phyloP scores from a whole-genome alignment of 257 asterid genomes.

The Nyctanthes arbortristis region DNA sequence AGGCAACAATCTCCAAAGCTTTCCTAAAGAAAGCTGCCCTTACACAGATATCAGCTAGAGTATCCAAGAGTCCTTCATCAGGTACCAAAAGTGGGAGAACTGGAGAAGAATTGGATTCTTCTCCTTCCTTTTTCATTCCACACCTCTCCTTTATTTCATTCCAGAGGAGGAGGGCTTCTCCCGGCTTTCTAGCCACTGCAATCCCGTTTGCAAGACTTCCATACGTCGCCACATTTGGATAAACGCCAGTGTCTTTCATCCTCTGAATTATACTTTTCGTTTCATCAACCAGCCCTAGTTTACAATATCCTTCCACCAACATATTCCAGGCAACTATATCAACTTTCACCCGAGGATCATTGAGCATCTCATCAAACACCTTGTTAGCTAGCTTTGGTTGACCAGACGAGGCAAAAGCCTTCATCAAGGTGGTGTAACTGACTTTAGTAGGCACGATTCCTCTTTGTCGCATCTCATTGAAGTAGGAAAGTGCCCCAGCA shows the following conservation, averaged over 20 bases:
- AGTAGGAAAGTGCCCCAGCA: conserved; percentile 79
- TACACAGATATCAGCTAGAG: conserved; percentile 90
- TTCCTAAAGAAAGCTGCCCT: conserved; percentile 91
- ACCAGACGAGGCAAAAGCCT: conserved; percentile 83
- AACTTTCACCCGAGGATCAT: conserved; percentile 82
- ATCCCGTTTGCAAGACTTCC: conserved; percentile 94
- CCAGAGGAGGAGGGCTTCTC: conserved; percentile 95
- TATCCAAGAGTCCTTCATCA: conserved; percentile 86
- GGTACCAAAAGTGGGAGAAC: conserved; percentile 57
- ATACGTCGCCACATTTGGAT: conserved; percentile 79
- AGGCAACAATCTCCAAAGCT: conserved; percentile 89
- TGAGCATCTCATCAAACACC: conserved; percentile 91
- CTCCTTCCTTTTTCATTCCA: conserved; percentile 37
- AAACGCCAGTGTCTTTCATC: conserved; percentile 71
- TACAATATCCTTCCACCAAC: conserved; percentile 87
- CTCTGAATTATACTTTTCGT: conserved; percentile 60
- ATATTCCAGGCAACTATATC: conserved; percentile 96
- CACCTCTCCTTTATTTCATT: conserved; percentile 86
- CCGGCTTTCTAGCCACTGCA: conserved; percentile 85
- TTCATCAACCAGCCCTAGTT: conserved; percentile 70
- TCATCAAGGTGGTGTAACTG: conserved; percentile 95
- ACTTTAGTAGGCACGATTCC: conserved; percentile 92
- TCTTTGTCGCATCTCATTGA: conserved; percentile 89
- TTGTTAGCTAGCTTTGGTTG: conserved; percentile 79
- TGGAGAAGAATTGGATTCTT: conserved; percentile 32